Conservation (phyloP, 257 asterid genomes). For the Solanum dulcamara region DNA sequence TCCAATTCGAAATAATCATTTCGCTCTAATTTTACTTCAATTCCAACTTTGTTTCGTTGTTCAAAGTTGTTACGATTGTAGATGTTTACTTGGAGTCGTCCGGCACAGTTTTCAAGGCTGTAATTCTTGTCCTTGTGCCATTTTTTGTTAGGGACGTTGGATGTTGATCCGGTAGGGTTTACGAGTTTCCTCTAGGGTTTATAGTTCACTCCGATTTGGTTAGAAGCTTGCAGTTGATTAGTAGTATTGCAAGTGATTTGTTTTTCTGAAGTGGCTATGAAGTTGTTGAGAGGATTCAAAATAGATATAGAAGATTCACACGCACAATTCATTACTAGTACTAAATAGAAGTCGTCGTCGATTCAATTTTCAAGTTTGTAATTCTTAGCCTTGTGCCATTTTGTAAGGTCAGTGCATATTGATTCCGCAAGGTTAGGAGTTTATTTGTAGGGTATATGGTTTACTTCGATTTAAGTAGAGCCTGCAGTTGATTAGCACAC, state of each 20-base stretch:
- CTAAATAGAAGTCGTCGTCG: neutral
- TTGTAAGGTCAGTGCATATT: neutral
- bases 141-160: neutral
- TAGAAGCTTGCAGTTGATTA: neutral
- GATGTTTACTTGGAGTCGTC: neutral
- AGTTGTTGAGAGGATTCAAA: neutral
- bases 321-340: neutral
- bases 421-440: neutral
- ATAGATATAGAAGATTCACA: neutral
- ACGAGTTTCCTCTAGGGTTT: neutral
- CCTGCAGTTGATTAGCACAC: neutral
- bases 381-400: neutral
- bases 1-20: neutral
- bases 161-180: neutral
- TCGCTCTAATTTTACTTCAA: neutral
- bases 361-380: neutral
- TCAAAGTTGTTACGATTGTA: neutral
- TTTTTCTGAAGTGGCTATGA: neutral
- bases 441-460: neutral
- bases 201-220: neutral
- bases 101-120: neutral
- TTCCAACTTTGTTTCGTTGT: neutral
- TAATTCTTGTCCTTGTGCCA: neutral
- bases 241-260: neutral
- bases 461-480: neutral